phyloP scores from a whole-genome alignment of 257 asterid genomes.

The Verbena officinalis region DNA sequence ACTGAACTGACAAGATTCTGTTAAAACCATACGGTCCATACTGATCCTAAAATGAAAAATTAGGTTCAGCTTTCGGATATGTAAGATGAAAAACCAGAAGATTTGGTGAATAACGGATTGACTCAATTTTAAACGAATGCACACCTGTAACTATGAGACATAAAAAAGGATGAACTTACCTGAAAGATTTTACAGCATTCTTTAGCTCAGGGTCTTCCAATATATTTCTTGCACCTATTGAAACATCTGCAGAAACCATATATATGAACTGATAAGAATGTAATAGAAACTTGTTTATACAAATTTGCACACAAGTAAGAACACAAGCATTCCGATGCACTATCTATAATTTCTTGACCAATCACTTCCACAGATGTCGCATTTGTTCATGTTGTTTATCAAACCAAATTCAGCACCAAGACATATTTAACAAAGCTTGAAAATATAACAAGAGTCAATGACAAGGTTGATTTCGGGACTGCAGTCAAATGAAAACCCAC shows the following conservation, averaged over 20 bases:
- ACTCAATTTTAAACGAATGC: too few species aligned
- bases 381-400: not conserved
- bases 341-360: not conserved
- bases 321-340: conserved; percentile 9
- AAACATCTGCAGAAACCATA: conserved; percentile 58
- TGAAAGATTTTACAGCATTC: conserved; percentile 79
- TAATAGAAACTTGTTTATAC: conserved; percentile 15
- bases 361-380: not conserved
- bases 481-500: conserved; percentile 4
- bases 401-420: too few species aligned
- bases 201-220: conserved; percentile 83
- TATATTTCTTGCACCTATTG: conserved; percentile 82
- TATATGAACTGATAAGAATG: conserved; percentile 26
- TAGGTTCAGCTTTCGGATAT: too few species aligned
- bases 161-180: conserved; percentile 42
- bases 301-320: conserved; percentile 10
- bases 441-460: not conserved
- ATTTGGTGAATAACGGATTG: too few species aligned
- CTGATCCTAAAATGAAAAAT: too few species aligned
- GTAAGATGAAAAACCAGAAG: too few species aligned
- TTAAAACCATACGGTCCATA: too few species aligned
- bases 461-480: conserved; percentile 6
- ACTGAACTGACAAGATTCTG: too few species aligned
- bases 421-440: conserved; percentile 1
- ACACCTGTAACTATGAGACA: not conserved